Conservation (phyloP, 2,329 filamentous ascomycete species). For the Clonostachys byssicola region DNA sequence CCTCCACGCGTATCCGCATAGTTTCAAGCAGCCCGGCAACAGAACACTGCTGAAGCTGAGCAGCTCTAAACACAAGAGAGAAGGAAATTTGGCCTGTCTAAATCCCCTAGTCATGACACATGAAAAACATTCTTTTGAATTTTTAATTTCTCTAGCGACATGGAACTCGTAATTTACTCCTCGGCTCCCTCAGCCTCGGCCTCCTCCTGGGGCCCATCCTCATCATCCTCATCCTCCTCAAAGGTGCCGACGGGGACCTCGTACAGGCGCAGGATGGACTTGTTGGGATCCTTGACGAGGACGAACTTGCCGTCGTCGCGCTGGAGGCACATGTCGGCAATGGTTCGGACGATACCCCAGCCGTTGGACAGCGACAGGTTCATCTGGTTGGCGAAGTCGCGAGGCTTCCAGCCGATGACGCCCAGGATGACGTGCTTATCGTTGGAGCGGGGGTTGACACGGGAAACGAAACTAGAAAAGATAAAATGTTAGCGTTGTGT, state of each 20-base stretch:
- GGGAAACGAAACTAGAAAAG: conserved; percentile 78
- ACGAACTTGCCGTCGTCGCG: conserved; percentile 77
- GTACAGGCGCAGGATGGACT: conserved; percentile 89
- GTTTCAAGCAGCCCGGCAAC: no score
- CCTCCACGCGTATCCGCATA: no score
- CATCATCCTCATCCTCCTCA: conserved; percentile 60
- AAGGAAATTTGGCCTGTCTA: no score
- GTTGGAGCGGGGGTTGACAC: conserved; percentile 85
- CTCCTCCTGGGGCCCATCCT: conserved; percentile 47
- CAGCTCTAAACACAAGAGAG: no score
- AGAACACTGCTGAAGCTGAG: no score
- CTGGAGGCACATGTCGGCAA: conserved; percentile 87
- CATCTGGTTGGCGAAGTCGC: conserved; percentile 97
- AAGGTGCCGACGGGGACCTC: conserved; percentile 84
- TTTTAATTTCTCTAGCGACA: background rate
- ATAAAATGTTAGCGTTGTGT: conserved; percentile 14
- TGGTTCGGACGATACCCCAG: conserved; percentile 98
- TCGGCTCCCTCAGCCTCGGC: conserved; percentile 19
- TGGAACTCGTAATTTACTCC: background rate
- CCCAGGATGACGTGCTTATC: conserved; percentile 94
- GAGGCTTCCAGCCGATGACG: conserved; percentile 95
- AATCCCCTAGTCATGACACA: no score
- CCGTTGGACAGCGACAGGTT: conserved; percentile 95
- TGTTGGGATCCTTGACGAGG: conserved; percentile 89
- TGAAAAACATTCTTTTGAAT: background rate